These are phyloP conservation scores for Cutaneotrichosporon spelunceum DNA, from an alignment of 1,284 basidiomycete species.

Conservation along the genomic window DNA sequence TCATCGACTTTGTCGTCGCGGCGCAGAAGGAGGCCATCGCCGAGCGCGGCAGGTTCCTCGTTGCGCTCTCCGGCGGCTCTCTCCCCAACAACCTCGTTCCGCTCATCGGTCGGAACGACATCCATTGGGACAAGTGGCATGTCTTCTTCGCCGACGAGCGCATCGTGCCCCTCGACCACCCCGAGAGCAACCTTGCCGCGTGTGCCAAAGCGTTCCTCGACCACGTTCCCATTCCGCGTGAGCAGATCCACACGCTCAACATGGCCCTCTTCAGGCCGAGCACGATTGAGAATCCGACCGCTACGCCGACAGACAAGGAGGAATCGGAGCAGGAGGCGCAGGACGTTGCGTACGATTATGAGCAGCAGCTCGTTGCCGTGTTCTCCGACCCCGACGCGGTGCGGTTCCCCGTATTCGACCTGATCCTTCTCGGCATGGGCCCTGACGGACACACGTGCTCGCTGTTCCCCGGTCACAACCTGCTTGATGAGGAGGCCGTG, in stretches of 20 bases:
- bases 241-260: conserved; percentile 85
- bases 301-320: conserved; percentile 49
- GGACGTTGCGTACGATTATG: conserved; percentile 86
- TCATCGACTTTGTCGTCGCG: conserved; percentile 80
- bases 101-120: conserved; percentile 64
- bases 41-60: conserved; percentile 81
- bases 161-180: conserved; percentile 83
- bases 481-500: conserved; percentile 77
- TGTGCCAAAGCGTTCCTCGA: conserved; percentile 75
- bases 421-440: conserved; percentile 90
- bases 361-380: conserved; percentile 83
- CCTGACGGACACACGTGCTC: conserved; percentile 96
- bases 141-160: conserved; percentile 97
- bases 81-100: conserved; percentile 78
- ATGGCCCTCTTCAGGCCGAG: conserved; percentile 58
- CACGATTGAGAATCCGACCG: conserved; percentile 38
- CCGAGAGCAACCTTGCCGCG: conserved; percentile 84
- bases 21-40: conserved; percentile 86
- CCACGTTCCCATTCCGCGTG: conserved; percentile 68
- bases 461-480: conserved; percentile 88
- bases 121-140: conserved; percentile 97
- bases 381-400: conserved; percentile 88
- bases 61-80: conserved; percentile 91
- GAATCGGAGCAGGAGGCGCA: conserved; percentile 60
- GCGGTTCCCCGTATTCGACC: conserved; percentile 89